Conservation (phyloP, 2,329 filamentous ascomycete species). For the Pochonia chlamydosporia region DNA sequence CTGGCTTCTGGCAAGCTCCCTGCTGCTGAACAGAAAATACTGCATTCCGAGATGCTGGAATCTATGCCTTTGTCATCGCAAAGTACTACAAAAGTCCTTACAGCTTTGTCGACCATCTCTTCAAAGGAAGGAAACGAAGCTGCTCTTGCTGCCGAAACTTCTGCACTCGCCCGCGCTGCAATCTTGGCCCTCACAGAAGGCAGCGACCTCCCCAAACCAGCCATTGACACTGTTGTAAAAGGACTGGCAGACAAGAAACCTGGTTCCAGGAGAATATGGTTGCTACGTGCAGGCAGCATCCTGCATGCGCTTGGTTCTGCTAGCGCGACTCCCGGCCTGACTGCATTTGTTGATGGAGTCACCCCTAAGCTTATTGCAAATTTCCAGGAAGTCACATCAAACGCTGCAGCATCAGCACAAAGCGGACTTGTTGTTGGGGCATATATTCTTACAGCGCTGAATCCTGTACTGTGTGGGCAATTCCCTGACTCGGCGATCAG, state of each 20-base stretch:
- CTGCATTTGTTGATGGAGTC: constrained; percentile 47
- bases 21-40: constrained; percentile 74
- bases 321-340: constrained; percentile 39
- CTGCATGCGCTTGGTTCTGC: constrained; percentile 50
- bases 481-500: constrained; percentile 46
- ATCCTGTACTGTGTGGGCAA: constrained; percentile 46
- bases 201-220: constrained; percentile 56
- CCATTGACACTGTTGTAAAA: constrained; percentile 69
- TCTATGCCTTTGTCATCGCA: constrained; percentile 53
- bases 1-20: constrained; percentile 80
- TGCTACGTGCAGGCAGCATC: constrained; percentile 65
- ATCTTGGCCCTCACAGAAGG: constrained; percentile 56
- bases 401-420: constrained; percentile 73
- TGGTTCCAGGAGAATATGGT: constrained; percentile 72
- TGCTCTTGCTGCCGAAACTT: constrained; percentile 71
- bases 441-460: constrained; percentile 66
- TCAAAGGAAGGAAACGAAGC: constrained; percentile 85
- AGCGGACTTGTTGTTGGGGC: constrained; percentile 76
- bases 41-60: constrained; percentile 76
- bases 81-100: constrained; percentile 61
- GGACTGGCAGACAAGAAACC: constrained; percentile 82
- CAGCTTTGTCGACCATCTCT: constrained; percentile 61
- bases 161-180: constrained; percentile 62
- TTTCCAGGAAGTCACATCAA: constrained; percentile 73
- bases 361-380: constrained; percentile 56